phyloP scores from a whole-genome alignment of 305 asterid genomes.

The Withania somnifera region DNA sequence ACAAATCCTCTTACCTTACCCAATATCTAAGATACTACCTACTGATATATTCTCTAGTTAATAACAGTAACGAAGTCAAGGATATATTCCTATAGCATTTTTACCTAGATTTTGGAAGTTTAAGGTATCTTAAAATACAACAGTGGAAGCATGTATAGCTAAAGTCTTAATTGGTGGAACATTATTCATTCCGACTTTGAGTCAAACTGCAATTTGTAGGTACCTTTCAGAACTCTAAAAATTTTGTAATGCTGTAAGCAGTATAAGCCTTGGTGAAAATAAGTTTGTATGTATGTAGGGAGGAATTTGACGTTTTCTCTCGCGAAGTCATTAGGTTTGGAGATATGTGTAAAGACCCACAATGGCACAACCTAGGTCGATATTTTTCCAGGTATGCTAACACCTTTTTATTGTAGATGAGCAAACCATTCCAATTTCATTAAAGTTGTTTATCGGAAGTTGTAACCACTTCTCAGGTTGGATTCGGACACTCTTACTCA shows the following conservation, averaged over 20 bases:
- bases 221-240: background rate
- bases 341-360: constrained; percentile 91
- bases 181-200: background rate
- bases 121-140: background rate
- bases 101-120: background rate
- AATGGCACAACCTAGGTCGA: constrained; percentile 89
- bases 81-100: background rate
- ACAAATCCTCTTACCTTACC: background rate
- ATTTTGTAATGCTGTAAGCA: background rate
- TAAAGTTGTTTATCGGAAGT: constrained; percentile 2
- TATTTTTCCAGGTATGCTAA: constrained; percentile 60
- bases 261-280: background rate
- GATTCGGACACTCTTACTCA: constrained; percentile 61
- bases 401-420: constrained; percentile 1
- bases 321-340: constrained; percentile 95
- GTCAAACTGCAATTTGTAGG: background rate
- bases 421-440: background rate
- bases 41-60: background rate
- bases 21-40: background rate
- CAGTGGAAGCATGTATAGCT: background rate
- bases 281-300: constrained; percentile 36
- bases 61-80: background rate
- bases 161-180: background rate
- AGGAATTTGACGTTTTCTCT: constrained; percentile 82
- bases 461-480: constrained; percentile 38